phyloP scores from a whole-genome alignment of 108 stramenopile species.

The Phaeodactylum tricornutum region DNA sequence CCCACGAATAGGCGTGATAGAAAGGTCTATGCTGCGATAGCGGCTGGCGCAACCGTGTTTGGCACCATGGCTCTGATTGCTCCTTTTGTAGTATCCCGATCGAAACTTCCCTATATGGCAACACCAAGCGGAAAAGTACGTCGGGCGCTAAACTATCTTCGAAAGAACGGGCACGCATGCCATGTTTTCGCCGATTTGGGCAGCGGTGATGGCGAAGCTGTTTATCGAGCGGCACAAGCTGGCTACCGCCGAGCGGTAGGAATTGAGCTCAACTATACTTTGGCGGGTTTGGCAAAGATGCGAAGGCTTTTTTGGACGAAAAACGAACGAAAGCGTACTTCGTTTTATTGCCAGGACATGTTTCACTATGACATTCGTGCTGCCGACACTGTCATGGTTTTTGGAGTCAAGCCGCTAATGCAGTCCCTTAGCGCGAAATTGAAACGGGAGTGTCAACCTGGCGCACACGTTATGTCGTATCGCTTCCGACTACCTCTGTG shows the following conservation, averaged over 20 bases:
- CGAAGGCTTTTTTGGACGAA: slow-evolving; percentile 40
- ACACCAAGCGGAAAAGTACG: slow-evolving; percentile 61
- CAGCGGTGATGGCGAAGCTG: slow-evolving; percentile 62
- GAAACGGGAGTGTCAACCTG: slow-evolving; percentile 32
- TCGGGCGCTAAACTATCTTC: slow-evolving; percentile 33
- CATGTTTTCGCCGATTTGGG: slow-evolving; percentile 58
- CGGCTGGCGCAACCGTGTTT: slow-evolving; percentile 25
- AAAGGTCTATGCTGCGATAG: no score
- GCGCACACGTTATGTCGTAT: slow-evolving; percentile 62
- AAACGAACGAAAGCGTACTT: slow-evolving; percentile 3
- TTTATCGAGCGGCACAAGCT: slow-evolving; percentile 41
- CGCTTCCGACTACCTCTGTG: slow-evolving; percentile 54
- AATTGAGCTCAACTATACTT: slow-evolving; percentile 61
- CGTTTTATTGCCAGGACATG: neutral
- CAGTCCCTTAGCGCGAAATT: slow-evolving; percentile 42
- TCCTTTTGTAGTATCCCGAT: slow-evolving; percentile 52
- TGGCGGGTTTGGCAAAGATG: slow-evolving; percentile 46
- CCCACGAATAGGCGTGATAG: no score
- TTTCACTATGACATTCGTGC: neutral
- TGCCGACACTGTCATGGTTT: slow-evolving; percentile 57
- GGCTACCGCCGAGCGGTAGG: slow-evolving; percentile 39
- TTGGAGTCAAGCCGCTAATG: slow-evolving; percentile 68
- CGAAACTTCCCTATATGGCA: slow-evolving; percentile 67
- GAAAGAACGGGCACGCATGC: neutral
- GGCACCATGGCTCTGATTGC: slow-evolving; percentile 38